Conservation (phyloP, 192 early-diverging fungal species). For the Entomortierella parvispora region DNA sequence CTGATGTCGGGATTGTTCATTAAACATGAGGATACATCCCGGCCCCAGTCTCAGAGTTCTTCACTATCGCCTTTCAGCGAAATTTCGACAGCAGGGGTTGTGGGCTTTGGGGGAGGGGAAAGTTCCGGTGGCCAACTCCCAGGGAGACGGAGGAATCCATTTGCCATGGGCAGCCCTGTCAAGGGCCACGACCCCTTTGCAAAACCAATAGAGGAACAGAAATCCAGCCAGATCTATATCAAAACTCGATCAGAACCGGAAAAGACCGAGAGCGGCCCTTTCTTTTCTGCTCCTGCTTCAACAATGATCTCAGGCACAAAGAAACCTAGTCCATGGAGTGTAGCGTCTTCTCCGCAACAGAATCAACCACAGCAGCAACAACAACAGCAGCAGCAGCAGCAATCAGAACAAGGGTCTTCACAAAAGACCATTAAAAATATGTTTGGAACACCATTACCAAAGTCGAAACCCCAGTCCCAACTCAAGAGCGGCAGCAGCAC, state of each 20-base stretch:
- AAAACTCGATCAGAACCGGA: background rate
- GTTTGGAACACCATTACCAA: background rate
- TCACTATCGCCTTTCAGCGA: no score
- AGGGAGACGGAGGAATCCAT: background rate
- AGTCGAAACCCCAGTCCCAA: background rate
- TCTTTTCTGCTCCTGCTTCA: background rate
- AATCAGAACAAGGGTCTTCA: background rate
- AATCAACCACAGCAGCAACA: background rate
- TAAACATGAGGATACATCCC: conserved; percentile 4
- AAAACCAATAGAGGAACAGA: conserved; percentile 9
- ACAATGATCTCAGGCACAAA: background rate
- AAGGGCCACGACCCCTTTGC: conserved; percentile 9
- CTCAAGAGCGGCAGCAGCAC: background rate
- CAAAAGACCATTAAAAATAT: background rate
- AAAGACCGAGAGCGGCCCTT: background rate
- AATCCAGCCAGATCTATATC: conserved; percentile 8
- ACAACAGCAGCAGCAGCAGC: background rate
- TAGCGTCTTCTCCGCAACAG: no score
- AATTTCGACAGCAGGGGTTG: no score
- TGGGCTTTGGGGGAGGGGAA: background rate
- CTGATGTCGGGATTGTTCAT: background rate
- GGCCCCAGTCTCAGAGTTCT: background rate
- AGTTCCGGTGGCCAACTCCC: background rate
- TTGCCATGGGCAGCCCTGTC: background rate
- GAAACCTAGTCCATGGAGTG: no score